Conservation (phyloP, 1,139 yeast species). For the Geotrichum cucujoidarum region DNA sequence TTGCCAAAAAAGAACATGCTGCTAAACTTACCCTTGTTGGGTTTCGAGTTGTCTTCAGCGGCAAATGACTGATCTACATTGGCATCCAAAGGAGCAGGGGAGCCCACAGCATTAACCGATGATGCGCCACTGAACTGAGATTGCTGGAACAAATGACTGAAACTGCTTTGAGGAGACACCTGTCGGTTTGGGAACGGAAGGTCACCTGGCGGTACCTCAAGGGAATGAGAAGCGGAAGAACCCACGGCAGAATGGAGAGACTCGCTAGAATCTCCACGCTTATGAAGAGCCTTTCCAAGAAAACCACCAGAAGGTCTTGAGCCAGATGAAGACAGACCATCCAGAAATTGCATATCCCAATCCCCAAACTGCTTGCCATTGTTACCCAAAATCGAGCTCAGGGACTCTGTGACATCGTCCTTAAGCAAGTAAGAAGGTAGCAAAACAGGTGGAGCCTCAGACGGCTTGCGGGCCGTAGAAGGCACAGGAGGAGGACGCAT, state of each 20-base stretch:
- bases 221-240: conserved; percentile 9
- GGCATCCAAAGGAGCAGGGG: not conserved
- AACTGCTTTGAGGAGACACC: conserved; percentile 13
- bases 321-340: conserved; percentile 14
- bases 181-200: not conserved
- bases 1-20: conserved; percentile 21
- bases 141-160: conserved; percentile 12
- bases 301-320: conserved; percentile 26
- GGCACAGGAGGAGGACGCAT: conserved; percentile 3
- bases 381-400: not conserved
- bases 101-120: not conserved
- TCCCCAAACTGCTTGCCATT: not conserved
- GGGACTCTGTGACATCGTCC: conserved; percentile 12
- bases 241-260: conserved; percentile 15
- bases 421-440: conserved; percentile 14
- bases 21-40: conserved; percentile 12
- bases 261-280: conserved; percentile 16
- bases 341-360: conserved; percentile 28
- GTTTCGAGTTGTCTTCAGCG: conserved; percentile 6
- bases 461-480: not conserved
- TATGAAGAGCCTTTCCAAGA: conserved; percentile 25
- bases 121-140: not conserved
- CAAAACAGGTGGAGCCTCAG: conserved; percentile 6
- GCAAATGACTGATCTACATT: not conserved
- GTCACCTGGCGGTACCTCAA: conserved; percentile 3